Percentiles rank a stretch among this genome's conserved stretches.
Conservation (phyloP, 495 filamentous ascomycete genomes). For the Talaromyces trachyspermus region DNA sequence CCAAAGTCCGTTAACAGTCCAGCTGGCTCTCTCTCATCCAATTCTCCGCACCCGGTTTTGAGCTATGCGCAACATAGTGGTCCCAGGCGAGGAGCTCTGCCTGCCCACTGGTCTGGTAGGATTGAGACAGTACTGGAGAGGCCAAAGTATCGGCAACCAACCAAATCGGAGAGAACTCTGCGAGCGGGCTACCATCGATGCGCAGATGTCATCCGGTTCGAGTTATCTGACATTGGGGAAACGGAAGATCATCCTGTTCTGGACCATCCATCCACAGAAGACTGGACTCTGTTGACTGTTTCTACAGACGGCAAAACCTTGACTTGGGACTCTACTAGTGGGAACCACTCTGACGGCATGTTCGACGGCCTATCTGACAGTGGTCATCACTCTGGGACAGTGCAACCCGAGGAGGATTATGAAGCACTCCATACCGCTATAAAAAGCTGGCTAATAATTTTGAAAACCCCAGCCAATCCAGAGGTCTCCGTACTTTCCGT, state of each 20-base stretch:
- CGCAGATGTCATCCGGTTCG: constrained; percentile 39
- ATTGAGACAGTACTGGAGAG: constrained; percentile 6
- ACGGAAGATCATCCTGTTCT: constrained; percentile 23
- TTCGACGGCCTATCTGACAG: constrained; percentile 44
- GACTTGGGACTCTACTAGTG: constrained; percentile 32
- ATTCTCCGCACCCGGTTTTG: background rate
- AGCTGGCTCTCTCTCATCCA: background rate
- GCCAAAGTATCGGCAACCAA: background rate
- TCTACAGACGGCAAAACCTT: constrained; percentile 61
- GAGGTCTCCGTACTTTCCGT: background rate
- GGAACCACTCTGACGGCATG: background rate
- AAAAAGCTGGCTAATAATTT: constrained; percentile 67
- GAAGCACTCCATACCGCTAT: constrained; percentile 78
- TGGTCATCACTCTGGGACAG: constrained; percentile 41
- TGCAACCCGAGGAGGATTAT: constrained; percentile 73
- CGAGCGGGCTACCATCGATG: constrained; percentile 16
- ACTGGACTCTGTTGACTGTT: constrained; percentile 62
- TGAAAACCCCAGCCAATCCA: constrained; percentile 3
- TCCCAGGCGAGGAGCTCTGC: constrained; percentile 1
- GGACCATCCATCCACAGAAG: constrained; percentile 35
- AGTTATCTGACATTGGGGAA: constrained; percentile 33
- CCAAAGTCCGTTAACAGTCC: constrained; percentile 13
- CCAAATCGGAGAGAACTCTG: background rate
- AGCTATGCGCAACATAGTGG: background rate
- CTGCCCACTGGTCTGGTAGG: constrained; percentile 9